A percentile compares a stretch with the other conserved stretches of the same genome.
phyloP scores from a whole-genome alignment of 305 asterid genomes.

The Stenogyne calaminthoides region DNA sequence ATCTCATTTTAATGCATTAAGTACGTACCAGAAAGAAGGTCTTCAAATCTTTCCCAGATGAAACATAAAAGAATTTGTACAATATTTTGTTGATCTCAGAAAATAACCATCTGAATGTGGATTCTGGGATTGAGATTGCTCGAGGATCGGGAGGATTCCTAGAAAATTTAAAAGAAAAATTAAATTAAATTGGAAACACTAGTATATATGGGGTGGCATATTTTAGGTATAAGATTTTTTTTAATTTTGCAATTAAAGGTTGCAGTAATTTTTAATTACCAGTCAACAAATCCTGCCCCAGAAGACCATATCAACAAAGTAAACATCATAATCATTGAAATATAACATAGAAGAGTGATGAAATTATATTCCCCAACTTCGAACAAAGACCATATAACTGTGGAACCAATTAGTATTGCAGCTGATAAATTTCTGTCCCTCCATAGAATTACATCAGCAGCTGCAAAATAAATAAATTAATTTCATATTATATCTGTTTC shows the following conservation, averaged over 20 bases:
- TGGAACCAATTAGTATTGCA: slow-evolving; percentile 56
- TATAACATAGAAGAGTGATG: slow-evolving; percentile 59
- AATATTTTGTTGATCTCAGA: slow-evolving; percentile 47
- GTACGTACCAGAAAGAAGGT: slow-evolving; percentile 76
- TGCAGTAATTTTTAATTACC: slow-evolving; percentile 42
- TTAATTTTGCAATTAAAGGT: background rate
- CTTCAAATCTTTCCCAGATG: slow-evolving; percentile 74
- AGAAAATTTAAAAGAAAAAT: background rate
- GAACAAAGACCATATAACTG: slow-evolving; percentile 77
- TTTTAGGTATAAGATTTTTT: too few relatives aligned
- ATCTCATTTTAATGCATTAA: background rate
- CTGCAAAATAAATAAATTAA: slow-evolving; percentile 38
- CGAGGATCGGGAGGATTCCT: slow-evolving; percentile 69
- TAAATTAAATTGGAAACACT: background rate
- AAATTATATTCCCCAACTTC: slow-evolving; percentile 78
- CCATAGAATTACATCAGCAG: slow-evolving; percentile 76
- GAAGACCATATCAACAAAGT: slow-evolving; percentile 66
- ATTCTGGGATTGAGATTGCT: slow-evolving; percentile 56
- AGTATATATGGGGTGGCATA: background rate
- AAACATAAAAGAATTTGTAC: slow-evolving; percentile 51
- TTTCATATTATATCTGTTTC: background rate
- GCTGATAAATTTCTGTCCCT: slow-evolving; percentile 72
- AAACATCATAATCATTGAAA: slow-evolving; percentile 56
- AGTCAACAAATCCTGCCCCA: slow-evolving; percentile 58
- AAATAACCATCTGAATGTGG: slow-evolving; percentile 61